Conservation (phyloP, 805 yeast species). For the Nakazawaea sp. region DNA sequence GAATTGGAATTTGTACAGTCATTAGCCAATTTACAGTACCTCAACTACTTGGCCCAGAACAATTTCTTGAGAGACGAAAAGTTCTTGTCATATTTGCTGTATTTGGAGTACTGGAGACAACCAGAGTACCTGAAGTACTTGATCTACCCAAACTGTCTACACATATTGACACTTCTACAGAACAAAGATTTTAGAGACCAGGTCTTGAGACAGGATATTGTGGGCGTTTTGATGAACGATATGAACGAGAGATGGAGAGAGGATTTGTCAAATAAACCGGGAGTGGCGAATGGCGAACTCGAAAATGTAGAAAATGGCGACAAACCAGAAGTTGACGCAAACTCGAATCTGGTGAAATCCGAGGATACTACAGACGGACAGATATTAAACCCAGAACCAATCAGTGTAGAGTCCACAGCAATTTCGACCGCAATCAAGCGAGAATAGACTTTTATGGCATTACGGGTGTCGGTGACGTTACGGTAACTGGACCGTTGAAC, state of each 20-base stretch:
- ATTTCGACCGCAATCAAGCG: no score
- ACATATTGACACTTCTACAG: slow-evolving; percentile 61
- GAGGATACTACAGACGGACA: no score
- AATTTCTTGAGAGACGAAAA: slow-evolving; percentile 63
- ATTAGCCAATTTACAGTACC: slow-evolving; percentile 80
- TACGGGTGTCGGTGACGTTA: no score
- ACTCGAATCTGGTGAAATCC: no score
- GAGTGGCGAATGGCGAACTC: slow-evolving; percentile 18
- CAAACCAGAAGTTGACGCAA: background rate
- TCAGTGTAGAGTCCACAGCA: no score
- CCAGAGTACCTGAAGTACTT: slow-evolving; percentile 64
- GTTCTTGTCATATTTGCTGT: slow-evolving; percentile 70
- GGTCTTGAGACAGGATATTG: slow-evolving; percentile 48
- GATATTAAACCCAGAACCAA: no score
- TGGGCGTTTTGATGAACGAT: slow-evolving; percentile 60
- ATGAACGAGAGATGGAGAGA: slow-evolving; percentile 70
- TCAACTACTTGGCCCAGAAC: slow-evolving; percentile 81
- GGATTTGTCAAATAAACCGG: slow-evolving; percentile 8
- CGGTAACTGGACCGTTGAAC: no score
- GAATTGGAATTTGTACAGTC: slow-evolving; percentile 93
- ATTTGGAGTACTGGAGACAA: slow-evolving; percentile 79
- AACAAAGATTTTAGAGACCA: slow-evolving; percentile 45
- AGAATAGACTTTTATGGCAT: no score
- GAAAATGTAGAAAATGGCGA: background rate
- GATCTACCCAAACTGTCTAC: slow-evolving; percentile 86